A percentile compares a stretch with the other conserved stretches of the same genome.
phyloP scores from a whole-genome alignment of 495 filamentous ascomycete genomes.

The Podospora conica region DNA sequence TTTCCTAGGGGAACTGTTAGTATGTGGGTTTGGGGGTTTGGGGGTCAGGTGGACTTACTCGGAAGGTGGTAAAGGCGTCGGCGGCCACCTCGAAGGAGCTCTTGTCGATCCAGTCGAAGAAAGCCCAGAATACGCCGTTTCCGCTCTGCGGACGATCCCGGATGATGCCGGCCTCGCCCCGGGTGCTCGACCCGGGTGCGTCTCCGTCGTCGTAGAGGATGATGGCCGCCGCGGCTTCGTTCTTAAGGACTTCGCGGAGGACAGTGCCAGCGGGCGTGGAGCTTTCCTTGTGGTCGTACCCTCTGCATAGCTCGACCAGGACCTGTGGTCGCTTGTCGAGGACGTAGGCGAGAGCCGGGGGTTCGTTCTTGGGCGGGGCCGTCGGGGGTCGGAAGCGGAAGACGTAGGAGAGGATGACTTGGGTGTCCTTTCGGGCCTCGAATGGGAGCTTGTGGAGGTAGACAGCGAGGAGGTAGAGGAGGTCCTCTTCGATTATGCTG shows the following conservation, averaged over 20 bases:
- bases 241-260: slow-evolving; percentile 85
- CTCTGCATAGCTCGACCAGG: slow-evolving; percentile 78
- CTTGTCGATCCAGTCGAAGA: slow-evolving; percentile 95
- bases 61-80: slow-evolving; percentile 94
- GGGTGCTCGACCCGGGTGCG: slow-evolving; percentile 43
- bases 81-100: slow-evolving; percentile 94
- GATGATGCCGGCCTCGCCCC: slow-evolving; percentile 61
- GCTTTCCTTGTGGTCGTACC: slow-evolving; percentile 85
- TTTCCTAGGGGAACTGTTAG: slow-evolving; percentile 53
- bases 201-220: slow-evolving; percentile 86
- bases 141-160: slow-evolving; percentile 61
- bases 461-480: slow-evolving; percentile 73
- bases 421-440: slow-evolving; percentile 85
- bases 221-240: slow-evolving; percentile 78
- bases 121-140: slow-evolving; percentile 88
- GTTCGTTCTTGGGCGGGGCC: slow-evolving; percentile 54
- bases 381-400: slow-evolving; percentile 70
- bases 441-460: slow-evolving; percentile 81
- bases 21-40: slow-evolving; percentile 1
- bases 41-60: slow-evolving; percentile 49
- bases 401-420: slow-evolving; percentile 83
- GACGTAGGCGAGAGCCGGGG: slow-evolving; percentile 77
- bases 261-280: slow-evolving; percentile 89
- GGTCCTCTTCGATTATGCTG: slow-evolving; percentile 76
- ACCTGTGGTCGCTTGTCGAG: slow-evolving; percentile 80